phyloP scores from a whole-genome alignment of 495 filamentous ascomycete genomes.

The Penicillium antarcticum region DNA sequence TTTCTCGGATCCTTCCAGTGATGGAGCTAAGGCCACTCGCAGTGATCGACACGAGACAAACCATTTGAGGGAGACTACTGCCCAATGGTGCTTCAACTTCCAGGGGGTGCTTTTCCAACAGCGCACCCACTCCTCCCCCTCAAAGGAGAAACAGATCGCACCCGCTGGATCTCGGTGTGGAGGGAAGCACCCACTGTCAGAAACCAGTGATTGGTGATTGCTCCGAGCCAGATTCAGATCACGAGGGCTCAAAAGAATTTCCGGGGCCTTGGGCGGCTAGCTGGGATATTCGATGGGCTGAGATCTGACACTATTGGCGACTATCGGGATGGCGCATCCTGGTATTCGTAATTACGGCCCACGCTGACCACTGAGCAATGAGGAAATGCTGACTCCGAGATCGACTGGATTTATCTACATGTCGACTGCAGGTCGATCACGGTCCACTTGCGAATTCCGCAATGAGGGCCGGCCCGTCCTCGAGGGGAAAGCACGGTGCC shows the following conservation, averaged over 20 bases:
- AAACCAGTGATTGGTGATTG: not conserved
- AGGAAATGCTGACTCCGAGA: slow-evolving; percentile 7
- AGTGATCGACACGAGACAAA: slow-evolving; percentile 1
- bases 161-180: not conserved
- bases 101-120: not conserved
- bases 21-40: not conserved
- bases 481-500: slow-evolving; percentile 12
- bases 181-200: not conserved
- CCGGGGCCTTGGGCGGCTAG: slow-evolving; percentile 38
- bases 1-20: slow-evolving; percentile 2
- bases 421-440: slow-evolving; percentile 26
- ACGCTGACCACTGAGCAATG: slow-evolving; percentile 5
- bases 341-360: slow-evolving; percentile 7
- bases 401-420: slow-evolving; percentile 16
- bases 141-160: slow-evolving; percentile 1
- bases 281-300: slow-evolving; percentile 29
- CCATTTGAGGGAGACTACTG: not conserved
- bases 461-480: slow-evolving; percentile 30
- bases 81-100: not conserved
- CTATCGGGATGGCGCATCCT: slow-evolving; percentile 27
- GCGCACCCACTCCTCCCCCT: not conserved
- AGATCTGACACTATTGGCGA: slow-evolving; percentile 27
- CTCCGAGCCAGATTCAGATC: slow-evolving; percentile 14
- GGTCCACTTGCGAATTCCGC: slow-evolving; percentile 25
- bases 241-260: slow-evolving; percentile 22